Evolutionary conservation across 371 early-diverging fungal species (phyloP).

Genomic region (Mycotypha africana): DNA sequence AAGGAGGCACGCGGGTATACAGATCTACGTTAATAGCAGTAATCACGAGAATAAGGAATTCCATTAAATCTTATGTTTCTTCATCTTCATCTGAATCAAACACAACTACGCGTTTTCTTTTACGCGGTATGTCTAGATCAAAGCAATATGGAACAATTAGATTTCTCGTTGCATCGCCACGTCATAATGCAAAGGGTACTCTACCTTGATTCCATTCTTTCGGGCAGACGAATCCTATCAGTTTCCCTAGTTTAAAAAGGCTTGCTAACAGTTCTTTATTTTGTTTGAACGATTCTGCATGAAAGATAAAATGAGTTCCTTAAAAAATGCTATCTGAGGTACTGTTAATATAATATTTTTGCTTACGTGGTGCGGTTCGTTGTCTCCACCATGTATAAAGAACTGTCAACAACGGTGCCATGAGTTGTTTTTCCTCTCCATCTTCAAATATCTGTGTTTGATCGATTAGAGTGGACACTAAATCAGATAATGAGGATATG

Average conservation of each 20-base stretch:
- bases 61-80: too few species aligned
- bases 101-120: neutral
- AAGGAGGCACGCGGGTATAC: too few species aligned
- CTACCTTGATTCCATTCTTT: constrained; percentile 26
- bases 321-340: neutral
- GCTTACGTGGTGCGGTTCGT: constrained; percentile 4
- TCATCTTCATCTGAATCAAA: constrained; percentile 7
- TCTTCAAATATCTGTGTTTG: constrained; percentile 8
- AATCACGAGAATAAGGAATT: too few species aligned
- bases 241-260: constrained; percentile 2
- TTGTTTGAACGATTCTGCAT: constrained; percentile 14
- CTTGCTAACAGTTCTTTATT: constrained; percentile 7
- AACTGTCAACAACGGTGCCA: neutral
- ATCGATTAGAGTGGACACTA: neutral
- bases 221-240: constrained; percentile 8
- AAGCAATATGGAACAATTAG: neutral
- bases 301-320: neutral
- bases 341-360: neutral
- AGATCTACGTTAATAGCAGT: too few species aligned
- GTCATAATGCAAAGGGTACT: neutral
- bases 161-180: too few species aligned
- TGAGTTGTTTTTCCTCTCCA: neutral
- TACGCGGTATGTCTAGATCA: neutral
- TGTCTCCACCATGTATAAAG: constrained; percentile 13
- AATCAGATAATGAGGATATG: neutral